Evolutionary conservation across 192 early-diverging fungal species (phyloP).

Genomic region (Coemansia sp.): DNA sequence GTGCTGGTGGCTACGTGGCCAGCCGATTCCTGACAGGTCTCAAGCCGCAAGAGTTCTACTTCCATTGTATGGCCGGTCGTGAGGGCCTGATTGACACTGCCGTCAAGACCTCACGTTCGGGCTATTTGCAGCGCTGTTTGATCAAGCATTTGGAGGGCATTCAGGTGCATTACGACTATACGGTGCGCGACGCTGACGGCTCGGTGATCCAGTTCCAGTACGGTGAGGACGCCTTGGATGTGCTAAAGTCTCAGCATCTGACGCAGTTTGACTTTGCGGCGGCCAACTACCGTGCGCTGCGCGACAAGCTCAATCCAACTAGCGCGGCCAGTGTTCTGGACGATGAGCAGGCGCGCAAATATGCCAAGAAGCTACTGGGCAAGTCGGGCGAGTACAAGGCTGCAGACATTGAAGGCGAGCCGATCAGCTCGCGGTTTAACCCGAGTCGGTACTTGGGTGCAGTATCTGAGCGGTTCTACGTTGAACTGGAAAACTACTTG

Average conservation of each 20-base stretch:
- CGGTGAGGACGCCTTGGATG: slow-evolving; percentile 96
- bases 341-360: slow-evolving; percentile 66
- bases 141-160: slow-evolving; percentile 99
- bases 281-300: slow-evolving; percentile 80
- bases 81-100: slow-evolving; percentile 99
- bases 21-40: slow-evolving; percentile 99
- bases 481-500: slow-evolving; percentile 61
- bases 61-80: slow-evolving; percentile 98
- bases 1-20: slow-evolving; percentile 95
- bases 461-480: slow-evolving; percentile 84
- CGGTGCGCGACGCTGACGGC: slow-evolving; percentile 93
- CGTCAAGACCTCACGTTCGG: slow-evolving; percentile 98
- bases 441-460: slow-evolving; percentile 85
- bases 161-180: slow-evolving; percentile 93
- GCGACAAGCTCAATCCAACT: slow-evolving; percentile 75
- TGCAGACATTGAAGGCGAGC: slow-evolving; percentile 51
- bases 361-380: slow-evolving; percentile 77
- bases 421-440: slow-evolving; percentile 75
- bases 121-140: slow-evolving; percentile 98
- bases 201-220: slow-evolving; percentile 97
- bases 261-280: slow-evolving; percentile 91
- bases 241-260: slow-evolving; percentile 90
- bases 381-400: slow-evolving; percentile 55
- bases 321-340: slow-evolving; percentile 67
- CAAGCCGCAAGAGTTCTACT: slow-evolving; percentile 88